Percentiles rank a stretch among this genome's conserved stretches.
Evolutionary conservation across 2,329 filamentous ascomycete genomes (phyloP).

Genomic region (Aspergillus aculeatus): DNA sequence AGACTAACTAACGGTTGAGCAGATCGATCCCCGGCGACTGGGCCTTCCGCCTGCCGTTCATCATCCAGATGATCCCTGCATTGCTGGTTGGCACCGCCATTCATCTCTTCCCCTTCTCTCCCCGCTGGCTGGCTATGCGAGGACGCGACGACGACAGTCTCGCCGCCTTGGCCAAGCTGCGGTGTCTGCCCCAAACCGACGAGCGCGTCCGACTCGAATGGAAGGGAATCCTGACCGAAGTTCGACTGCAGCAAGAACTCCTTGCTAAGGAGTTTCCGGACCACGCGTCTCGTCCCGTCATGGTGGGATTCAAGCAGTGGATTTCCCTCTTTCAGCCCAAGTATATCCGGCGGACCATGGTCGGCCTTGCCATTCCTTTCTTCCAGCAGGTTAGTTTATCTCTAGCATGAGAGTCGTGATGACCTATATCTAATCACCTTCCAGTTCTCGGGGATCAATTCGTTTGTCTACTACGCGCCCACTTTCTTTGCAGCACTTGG

Average conservation of each 20-base stretch:
- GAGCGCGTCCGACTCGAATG: slow-evolving; percentile 49
- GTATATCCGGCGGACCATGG: too few relatives aligned
- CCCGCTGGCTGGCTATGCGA: slow-evolving; percentile 50
- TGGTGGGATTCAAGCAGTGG: too few relatives aligned
- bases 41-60: slow-evolving; percentile 45
- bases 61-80: slow-evolving; percentile 47
- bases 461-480: slow-evolving; percentile 47
- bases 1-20: too few relatives aligned
- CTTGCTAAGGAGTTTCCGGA: neutral
- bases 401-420: too few relatives aligned
- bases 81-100: slow-evolving; percentile 29
- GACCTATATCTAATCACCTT: too few relatives aligned
- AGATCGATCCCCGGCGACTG: slow-evolving; percentile 30
- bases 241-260: slow-evolving; percentile 43
- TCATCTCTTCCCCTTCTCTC: slow-evolving; percentile 52
- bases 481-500: slow-evolving; percentile 47
- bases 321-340: too few relatives aligned
- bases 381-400: too few relatives aligned
- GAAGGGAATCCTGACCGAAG: slow-evolving; percentile 50
- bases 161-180: slow-evolving; percentile 44
- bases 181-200: slow-evolving; percentile 48
- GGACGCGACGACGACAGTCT: slow-evolving; percentile 48
- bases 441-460: too few relatives aligned
- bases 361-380: too few relatives aligned
- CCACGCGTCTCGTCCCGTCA: neutral